Evolutionary conservation across 2,329 filamentous ascomycete genomes (phyloP).

Genomic region (Clathrospora elynae): DNA sequence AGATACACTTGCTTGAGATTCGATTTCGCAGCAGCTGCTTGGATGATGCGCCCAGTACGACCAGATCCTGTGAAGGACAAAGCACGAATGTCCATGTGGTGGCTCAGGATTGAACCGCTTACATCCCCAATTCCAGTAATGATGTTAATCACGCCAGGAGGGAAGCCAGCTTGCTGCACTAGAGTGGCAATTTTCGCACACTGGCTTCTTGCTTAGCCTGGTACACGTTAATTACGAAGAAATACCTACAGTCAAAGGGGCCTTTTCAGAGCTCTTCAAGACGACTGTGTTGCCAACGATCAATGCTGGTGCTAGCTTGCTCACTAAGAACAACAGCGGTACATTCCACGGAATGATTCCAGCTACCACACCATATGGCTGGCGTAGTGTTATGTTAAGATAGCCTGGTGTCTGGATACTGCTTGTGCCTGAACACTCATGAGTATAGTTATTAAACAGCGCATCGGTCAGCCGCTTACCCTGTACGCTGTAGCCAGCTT

Average conservation of each 20-base stretch:
- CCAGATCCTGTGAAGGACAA: slow-evolving; percentile 84
- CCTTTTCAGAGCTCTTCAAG: slow-evolving; percentile 42
- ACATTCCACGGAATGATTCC: slow-evolving; percentile 72
- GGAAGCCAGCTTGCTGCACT: slow-evolving; percentile 77
- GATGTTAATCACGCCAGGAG: slow-evolving; percentile 78
- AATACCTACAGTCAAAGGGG: slow-evolving; percentile 74
- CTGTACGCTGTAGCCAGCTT: slow-evolving; percentile 75
- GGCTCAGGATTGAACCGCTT: slow-evolving; percentile 76
- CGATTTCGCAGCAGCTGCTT: slow-evolving; percentile 69
- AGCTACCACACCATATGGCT: slow-evolving; percentile 78
- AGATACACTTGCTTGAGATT: slow-evolving; percentile 87
- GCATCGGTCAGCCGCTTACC: neutral
- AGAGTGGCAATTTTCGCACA: slow-evolving; percentile 80
- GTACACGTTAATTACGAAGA: slow-evolving; percentile 37
- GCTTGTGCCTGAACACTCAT: slow-evolving; percentile 67
- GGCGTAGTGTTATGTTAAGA: slow-evolving; percentile 72
- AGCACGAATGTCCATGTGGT: slow-evolving; percentile 81
- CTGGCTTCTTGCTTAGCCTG: slow-evolving; percentile 66
- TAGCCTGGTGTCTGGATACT: slow-evolving; percentile 52
- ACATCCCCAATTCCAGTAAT: slow-evolving; percentile 79
- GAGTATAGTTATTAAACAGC: neutral
- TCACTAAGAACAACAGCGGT: slow-evolving; percentile 34
- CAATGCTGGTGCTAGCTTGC: slow-evolving; percentile 39
- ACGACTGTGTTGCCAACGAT: slow-evolving; percentile 44
- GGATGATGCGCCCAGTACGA: slow-evolving; percentile 86